Evolutionary conservation across 2,329 filamentous ascomycete species (phyloP).

Genomic region (Trichoderma cornu-damae): DNA sequence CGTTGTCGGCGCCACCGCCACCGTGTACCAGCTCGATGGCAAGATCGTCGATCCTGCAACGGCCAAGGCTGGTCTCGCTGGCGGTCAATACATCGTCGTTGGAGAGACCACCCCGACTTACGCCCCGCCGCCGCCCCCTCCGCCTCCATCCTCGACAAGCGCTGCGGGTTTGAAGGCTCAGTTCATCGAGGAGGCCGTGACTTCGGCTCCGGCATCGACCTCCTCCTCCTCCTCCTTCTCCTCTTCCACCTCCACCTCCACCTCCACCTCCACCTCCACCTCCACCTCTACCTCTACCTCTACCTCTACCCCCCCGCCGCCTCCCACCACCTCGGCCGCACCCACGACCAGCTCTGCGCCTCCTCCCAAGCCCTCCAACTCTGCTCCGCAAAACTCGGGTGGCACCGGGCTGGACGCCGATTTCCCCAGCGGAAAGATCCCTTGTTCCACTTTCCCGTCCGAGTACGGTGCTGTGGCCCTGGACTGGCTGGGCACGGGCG

Average conservation of each 20-base stretch:
- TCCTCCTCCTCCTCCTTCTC: constrained; percentile 23
- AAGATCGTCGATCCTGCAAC: constrained; percentile 55
- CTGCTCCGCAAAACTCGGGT: not conserved
- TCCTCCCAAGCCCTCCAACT: constrained; percentile 13
- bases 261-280: constrained; percentile 28
- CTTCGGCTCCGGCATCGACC: constrained; percentile 25
- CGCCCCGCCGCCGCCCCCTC: constrained; percentile 38
- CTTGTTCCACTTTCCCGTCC: constrained; percentile 70
- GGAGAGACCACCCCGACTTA: constrained; percentile 54
- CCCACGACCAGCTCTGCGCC: constrained; percentile 29
- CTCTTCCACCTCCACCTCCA: constrained; percentile 13
- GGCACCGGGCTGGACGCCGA: constrained; percentile 54
- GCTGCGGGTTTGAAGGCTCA: constrained; percentile 37
- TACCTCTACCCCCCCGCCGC: constrained; percentile 6
- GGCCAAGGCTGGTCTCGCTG: constrained; percentile 65
- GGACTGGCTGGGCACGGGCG: constrained; percentile 62
- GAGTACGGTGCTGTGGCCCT: constrained; percentile 73
- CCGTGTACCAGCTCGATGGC: constrained; percentile 68
- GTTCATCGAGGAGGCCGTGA: constrained; percentile 42
- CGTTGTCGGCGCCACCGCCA: constrained; percentile 57
- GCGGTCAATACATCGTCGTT: constrained; percentile 64
- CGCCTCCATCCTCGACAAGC: constrained; percentile 31
- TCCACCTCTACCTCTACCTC: constrained; percentile 18
- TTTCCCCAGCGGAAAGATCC: constrained; percentile 71
- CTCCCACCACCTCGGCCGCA: constrained; percentile 17